Evolutionary conservation across 331 rosid species (phyloP).

Genomic region (Ulmus americana): DNA sequence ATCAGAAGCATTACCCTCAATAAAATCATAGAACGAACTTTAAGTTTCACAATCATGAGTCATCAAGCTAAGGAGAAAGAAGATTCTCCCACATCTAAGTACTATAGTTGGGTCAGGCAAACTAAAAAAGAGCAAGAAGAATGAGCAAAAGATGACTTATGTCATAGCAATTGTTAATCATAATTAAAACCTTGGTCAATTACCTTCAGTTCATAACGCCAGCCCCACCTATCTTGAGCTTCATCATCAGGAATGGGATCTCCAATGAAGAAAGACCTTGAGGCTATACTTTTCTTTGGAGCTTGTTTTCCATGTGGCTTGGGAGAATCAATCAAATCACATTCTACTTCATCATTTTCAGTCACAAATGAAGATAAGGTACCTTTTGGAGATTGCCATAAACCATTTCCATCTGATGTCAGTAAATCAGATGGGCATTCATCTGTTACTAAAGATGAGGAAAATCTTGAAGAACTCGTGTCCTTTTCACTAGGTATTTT

Average conservation of each 20-base stretch:
- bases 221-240: slow-evolving; percentile 81
- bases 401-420: too few relatives aligned
- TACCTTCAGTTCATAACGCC: slow-evolving; percentile 96
- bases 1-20: too few relatives aligned
- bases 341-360: slow-evolving; percentile 30
- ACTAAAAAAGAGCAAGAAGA: background rate
- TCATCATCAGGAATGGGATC: slow-evolving; percentile 71
- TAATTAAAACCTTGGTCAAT: slow-evolving; percentile 18
- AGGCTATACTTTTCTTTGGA: slow-evolving; percentile 32
- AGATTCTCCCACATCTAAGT: too few relatives aligned
- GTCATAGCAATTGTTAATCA: background rate
- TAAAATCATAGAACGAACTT: too few relatives aligned
- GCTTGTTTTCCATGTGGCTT: slow-evolving; percentile 32
- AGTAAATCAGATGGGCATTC: slow-evolving; percentile 4
- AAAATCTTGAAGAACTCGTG: slow-evolving; percentile 39
- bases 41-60: too few relatives aligned
- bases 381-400: slow-evolving; percentile 23
- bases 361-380: slow-evolving; percentile 12
- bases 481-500: slow-evolving; percentile 16
- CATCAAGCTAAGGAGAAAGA: too few relatives aligned
- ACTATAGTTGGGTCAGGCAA: background rate
- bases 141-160: background rate
- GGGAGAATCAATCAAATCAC: slow-evolving; percentile 29
- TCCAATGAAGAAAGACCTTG: slow-evolving; percentile 51
- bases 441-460: slow-evolving; percentile 25